Evolutionary conservation across 2,329 filamentous ascomycete genomes (phyloP).

Genomic region (Xylariaceae sp.): DNA sequence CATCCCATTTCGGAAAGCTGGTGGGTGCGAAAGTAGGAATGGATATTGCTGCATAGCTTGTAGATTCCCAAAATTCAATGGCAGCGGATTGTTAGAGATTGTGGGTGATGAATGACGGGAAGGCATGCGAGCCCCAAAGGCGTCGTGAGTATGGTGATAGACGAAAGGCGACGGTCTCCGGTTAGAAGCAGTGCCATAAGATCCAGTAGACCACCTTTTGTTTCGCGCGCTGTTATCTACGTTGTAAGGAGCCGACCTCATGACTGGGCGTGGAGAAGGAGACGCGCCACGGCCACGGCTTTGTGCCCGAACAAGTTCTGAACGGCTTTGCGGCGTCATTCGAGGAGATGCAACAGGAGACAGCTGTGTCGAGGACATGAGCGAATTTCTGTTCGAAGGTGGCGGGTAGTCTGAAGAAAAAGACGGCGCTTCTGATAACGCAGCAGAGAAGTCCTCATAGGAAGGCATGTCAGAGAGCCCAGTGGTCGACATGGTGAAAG

Average conservation of each 20-base stretch:
- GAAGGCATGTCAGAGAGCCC: conserved; percentile 71
- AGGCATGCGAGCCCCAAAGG: conserved; percentile 64
- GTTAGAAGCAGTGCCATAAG: conserved; percentile 64
- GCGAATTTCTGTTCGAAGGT: conserved; percentile 70
- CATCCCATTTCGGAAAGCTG: conserved; percentile 64
- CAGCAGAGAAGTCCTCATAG: conserved; percentile 73
- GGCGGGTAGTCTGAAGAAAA: conserved; percentile 71
- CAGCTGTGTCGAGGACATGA: conserved; percentile 73
- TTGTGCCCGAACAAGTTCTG: conserved; percentile 66
- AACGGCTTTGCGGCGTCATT: conserved; percentile 65
- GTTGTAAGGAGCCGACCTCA: conserved; percentile 73
- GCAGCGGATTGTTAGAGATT: conserved; percentile 53
- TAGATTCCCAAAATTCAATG: conserved; percentile 61
- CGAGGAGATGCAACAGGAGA: conserved; percentile 76
- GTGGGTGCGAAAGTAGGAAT: conserved; percentile 59
- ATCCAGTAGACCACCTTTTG: conserved; percentile 81
- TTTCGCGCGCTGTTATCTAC: conserved; percentile 67
- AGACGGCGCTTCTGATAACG: conserved; percentile 70
- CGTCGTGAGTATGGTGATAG: conserved; percentile 66
- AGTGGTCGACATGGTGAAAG: conserved; percentile 73
- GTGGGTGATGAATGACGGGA: conserved; percentile 59
- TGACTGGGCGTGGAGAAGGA: conserved; percentile 70
- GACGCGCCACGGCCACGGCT: conserved; percentile 72
- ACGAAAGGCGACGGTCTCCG: conserved; percentile 65
- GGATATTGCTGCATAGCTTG: conserved; percentile 62